These are phyloP conservation scores for Puya raimondii DNA, from an alignment of 176 grass and related monocot genomes.

Conservation along the genomic window DNA sequence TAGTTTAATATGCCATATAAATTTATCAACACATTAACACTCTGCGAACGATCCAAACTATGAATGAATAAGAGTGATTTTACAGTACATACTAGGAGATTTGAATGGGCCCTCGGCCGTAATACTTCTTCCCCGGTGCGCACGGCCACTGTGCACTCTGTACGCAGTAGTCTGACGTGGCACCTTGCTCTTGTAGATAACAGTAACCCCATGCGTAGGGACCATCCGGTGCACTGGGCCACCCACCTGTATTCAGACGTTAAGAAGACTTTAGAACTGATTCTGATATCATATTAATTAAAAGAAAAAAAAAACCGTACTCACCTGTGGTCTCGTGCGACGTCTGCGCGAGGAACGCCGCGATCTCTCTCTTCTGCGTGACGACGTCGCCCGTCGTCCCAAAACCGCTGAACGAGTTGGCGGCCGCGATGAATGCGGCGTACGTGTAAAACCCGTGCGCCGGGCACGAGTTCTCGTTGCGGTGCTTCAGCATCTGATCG, in stretches of 20 bases:
- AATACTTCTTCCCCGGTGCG: slow-evolving; percentile 27
- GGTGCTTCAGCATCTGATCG: slow-evolving; percentile 22
- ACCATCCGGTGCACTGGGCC: not conserved
- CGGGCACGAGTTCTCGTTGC: slow-evolving; percentile 13
- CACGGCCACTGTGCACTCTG: slow-evolving; percentile 20
- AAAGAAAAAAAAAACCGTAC: not conserved
- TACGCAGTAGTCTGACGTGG: slow-evolving; percentile 11
- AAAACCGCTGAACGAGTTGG: slow-evolving; percentile 17
- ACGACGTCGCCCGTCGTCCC: slow-evolving; percentile 7
- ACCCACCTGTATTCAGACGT: not conserved
- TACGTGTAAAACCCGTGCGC: slow-evolving; percentile 22
- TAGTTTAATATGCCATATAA: not conserved
- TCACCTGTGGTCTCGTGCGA: not conserved
- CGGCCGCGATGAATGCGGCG: slow-evolving; percentile 18
- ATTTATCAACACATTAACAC: not conserved
- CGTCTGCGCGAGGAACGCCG: not conserved
- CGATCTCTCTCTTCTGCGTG: slow-evolving; percentile 1
- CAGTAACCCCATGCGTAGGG: not conserved
- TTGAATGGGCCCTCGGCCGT: slow-evolving; percentile 27
- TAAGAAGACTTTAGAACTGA: not conserved
- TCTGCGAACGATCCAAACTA: not conserved
- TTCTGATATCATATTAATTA: too few relatives aligned
- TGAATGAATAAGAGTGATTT: not conserved
- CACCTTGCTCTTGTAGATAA: slow-evolving; percentile 6
- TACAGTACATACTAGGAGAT: slow-evolving; percentile 18